These are phyloP conservation scores for Ogataea allantospora DNA, from an alignment of 805 yeast species.

Conservation along the genomic window DNA sequence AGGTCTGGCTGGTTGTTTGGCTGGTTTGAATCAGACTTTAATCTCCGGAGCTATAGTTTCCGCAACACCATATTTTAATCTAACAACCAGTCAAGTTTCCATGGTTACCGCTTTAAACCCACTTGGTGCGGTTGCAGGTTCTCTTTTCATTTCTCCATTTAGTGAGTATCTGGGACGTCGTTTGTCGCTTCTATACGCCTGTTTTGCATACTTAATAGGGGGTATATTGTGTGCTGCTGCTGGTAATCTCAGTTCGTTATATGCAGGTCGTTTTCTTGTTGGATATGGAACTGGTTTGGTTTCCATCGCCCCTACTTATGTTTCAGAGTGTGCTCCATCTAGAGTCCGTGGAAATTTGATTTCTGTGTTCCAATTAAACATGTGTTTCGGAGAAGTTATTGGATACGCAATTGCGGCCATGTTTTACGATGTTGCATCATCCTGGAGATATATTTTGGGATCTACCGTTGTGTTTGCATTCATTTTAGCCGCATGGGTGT, in stretches of 20 bases:
- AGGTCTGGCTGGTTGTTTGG: conserved; percentile 59
- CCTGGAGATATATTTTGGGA: conserved; percentile 70
- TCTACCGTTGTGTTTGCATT: conserved; percentile 60
- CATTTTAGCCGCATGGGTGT: conserved; percentile 45
- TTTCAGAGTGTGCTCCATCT: conserved; percentile 60
- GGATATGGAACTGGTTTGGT: conserved; percentile 68
- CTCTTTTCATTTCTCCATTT: conserved; percentile 56
- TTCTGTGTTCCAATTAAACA: conserved; percentile 60
- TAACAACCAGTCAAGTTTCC: conserved; percentile 45
- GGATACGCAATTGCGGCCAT: conserved; percentile 66
- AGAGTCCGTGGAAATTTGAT: conserved; percentile 57
- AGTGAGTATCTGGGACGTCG: conserved; percentile 57
- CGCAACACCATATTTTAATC: conserved; percentile 41
- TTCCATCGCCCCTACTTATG: conserved; percentile 63
- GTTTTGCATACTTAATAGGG: conserved; percentile 60
- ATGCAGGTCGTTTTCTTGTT: conserved; percentile 57
- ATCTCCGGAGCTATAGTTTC: conserved; percentile 62
- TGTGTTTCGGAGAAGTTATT: conserved; percentile 64
- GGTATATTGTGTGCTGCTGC: conserved; percentile 58
- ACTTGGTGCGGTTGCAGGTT: conserved; percentile 64
- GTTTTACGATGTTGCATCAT: conserved; percentile 51
- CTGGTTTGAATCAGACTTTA: conserved; percentile 68
- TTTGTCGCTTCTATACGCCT: conserved; percentile 51
- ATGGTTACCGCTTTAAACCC: conserved; percentile 62
- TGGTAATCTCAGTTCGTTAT: conserved; percentile 44